Base-by-base conservation (phyloP, 805 yeast genomes). In the Candida morakotiae region DNA sequence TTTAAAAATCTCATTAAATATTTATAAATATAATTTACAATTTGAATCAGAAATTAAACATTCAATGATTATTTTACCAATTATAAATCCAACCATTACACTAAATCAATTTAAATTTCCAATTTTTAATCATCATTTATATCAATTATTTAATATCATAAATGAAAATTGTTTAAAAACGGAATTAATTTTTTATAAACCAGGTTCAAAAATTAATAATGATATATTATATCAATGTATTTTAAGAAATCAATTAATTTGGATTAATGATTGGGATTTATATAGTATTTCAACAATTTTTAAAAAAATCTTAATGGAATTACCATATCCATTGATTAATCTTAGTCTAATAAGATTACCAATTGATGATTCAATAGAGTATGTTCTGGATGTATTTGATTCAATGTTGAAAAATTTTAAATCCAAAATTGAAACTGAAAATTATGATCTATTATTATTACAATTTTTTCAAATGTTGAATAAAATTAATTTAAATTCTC, bases 1-100 rank as follows among this genome's bases (percentile, higher is more conserved):
- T 38, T 60, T 91, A 31, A 80, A 89, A 45, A 81, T 91, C 28
- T 81, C 89, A 2, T 69, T 89, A 28, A 75, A 78, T 33, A 84
- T 87, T 5, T 88, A 87, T 55, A 60, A 81, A 28, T 80, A 81
- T 51, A 84, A 87, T 47, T 70, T 71, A 40, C 71, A 72, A 38
- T 66, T 77, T 28, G 69, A 68, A 35, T 71, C 67, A 5, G 30
- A 45, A 17, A 32, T 50, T 13, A 28, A 28, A 10, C 28, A 46
- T 11, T 33, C 53, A 7, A 49, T 46, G 41, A 39, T 49, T 19
- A 29, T 40, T 17, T 40, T 49, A 2, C 54, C 55, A 6, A 44
- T 58, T 23, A 48, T 62, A 15, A 48, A 48, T 26, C 44, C 54
- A 2, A 35, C 40, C 5, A 55, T 60, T 1, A 43, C 37, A 22